phyloP scores from a whole-genome alignment of 2,329 filamentous ascomycete species.

The Acephala macrosclerotiorum region DNA sequence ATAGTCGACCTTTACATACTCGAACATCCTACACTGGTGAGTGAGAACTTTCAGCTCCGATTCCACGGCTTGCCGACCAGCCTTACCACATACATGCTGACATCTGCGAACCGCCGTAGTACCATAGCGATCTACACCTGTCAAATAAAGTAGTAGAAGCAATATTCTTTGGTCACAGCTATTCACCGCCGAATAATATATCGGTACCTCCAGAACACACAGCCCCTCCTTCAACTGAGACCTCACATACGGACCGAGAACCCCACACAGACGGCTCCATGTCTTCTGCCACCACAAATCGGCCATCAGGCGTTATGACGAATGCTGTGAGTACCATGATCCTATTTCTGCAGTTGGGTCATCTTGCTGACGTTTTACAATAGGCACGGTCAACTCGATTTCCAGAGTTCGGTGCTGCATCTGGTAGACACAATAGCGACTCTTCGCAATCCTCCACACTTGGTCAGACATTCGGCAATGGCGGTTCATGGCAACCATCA shows the following conservation, averaged over 20 bases:
- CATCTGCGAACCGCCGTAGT: conserved; percentile 40
- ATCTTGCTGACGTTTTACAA: conserved; percentile 34
- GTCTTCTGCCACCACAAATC: conserved; percentile 46
- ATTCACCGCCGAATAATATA: conserved; percentile 32
- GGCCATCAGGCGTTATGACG: conserved; percentile 46
- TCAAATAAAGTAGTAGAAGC: conserved; percentile 40
- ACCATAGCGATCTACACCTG: conserved; percentile 45
- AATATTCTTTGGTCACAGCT: conserved; percentile 35
- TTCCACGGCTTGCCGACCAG: conserved; percentile 38
- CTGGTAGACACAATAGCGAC: conserved; percentile 41
- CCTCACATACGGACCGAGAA: conserved; percentile 26
- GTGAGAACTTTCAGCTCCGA: conserved; percentile 37
- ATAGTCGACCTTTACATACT: conserved; percentile 44
- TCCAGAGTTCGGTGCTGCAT: conserved; percentile 48
- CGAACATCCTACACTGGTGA: conserved; percentile 39
- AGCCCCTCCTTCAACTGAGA: conserved; percentile 24
- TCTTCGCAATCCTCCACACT: conserved; percentile 49
- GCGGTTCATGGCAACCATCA: conserved; percentile 46
- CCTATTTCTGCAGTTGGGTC: conserved; percentile 18
- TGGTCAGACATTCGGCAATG: conserved; percentile 51
- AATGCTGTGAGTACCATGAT: conserved; percentile 49
- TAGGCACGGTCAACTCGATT: conserved; percentile 45
- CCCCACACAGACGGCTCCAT: conserved; percentile 46
- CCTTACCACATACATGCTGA: conserved; percentile 45
- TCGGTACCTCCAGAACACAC: conserved; percentile 29